Evolutionary conservation across 208 protist species (phyloP).

Genomic region (Acanthamoeba sp.): DNA sequence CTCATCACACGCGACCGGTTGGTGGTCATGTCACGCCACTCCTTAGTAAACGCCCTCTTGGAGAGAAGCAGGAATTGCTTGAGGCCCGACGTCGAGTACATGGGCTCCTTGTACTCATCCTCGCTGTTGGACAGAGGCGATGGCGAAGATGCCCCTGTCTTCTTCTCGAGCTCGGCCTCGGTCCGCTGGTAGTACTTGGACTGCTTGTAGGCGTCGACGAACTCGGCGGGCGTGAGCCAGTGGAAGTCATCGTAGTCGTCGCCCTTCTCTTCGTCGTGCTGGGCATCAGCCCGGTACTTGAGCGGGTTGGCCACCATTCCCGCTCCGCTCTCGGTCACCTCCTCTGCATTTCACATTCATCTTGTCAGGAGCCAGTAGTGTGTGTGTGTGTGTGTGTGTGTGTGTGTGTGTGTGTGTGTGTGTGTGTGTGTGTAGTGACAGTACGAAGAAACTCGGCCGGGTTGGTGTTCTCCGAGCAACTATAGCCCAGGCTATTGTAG

Average conservation of each 20-base stretch:
- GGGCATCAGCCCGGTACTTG: background rate
- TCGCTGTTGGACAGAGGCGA: background rate
- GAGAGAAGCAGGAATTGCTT: conserved; percentile 7
- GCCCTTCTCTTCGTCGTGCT: background rate
- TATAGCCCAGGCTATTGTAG: conserved; percentile 55
- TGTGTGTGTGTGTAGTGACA: background rate
- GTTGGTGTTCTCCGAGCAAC: conserved; percentile 72
- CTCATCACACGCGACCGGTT: conserved; percentile 3
- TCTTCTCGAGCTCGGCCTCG: background rate
- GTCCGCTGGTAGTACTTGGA: conserved; percentile 41
- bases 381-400: background rate
- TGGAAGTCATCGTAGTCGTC: conserved; percentile 52
- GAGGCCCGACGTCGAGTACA: background rate
- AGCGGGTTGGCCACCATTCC: background rate
- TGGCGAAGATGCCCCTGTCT: background rate
- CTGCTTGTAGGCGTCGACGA: conserved; percentile 61
- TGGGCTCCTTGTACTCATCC: background rate
- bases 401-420: background rate
- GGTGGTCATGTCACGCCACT: conserved; percentile 2
- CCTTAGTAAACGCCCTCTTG: conserved; percentile 25
- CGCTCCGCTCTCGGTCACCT: conserved; percentile 1
- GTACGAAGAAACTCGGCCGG: conserved; percentile 80
- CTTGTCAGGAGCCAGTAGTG: background rate
- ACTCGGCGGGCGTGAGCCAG: conserved; percentile 37
- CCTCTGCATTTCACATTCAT: background rate